Conservation (phyloP, 306 rosid species). For the Boehmeria nivea region DNA sequence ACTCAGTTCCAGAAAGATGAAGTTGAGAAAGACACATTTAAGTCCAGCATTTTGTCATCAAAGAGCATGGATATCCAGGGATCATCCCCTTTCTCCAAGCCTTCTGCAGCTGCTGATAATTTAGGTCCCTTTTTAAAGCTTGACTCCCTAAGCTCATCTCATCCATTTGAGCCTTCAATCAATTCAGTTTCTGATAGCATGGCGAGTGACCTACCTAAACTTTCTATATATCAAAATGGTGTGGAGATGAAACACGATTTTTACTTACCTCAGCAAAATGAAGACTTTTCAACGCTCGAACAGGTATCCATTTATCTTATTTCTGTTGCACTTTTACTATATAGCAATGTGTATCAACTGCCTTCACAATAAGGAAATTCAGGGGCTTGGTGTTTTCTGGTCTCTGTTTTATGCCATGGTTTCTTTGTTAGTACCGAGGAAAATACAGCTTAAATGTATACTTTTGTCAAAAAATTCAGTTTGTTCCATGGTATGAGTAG, state of each 20-base stretch:
- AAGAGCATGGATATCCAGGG: conserved; percentile 33
- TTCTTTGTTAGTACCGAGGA: too few relatives aligned
- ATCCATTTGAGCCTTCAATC: conserved; percentile 27
- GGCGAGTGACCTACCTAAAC: conserved; percentile 31
- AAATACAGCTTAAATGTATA: too few relatives aligned
- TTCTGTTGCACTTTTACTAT: conserved; percentile 17
- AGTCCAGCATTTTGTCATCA: conserved; percentile 35
- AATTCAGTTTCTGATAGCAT: conserved; percentile 30
- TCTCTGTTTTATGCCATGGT: too few relatives aligned
- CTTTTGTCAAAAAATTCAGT: too few relatives aligned
- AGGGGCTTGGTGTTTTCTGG: too few relatives aligned
- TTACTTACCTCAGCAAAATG: conserved; percentile 56
- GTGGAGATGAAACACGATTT: conserved; percentile 49
- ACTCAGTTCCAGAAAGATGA: conserved; percentile 38
- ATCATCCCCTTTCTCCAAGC: conserved; percentile 37
- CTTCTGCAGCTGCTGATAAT: conserved; percentile 38
- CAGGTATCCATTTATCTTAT: conserved; percentile 76
- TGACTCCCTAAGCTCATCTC: conserved; percentile 30
- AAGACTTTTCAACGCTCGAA: conserved; percentile 87
- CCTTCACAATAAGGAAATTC: too few relatives aligned
- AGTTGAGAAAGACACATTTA: conserved; percentile 34
- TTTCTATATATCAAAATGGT: conserved; percentile 41
- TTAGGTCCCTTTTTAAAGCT: conserved; percentile 30
- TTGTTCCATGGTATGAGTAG: too few relatives aligned
- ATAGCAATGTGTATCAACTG: background rate